Conservation (phyloP, 805 yeast species). For the Suhomyces sp. region DNA sequence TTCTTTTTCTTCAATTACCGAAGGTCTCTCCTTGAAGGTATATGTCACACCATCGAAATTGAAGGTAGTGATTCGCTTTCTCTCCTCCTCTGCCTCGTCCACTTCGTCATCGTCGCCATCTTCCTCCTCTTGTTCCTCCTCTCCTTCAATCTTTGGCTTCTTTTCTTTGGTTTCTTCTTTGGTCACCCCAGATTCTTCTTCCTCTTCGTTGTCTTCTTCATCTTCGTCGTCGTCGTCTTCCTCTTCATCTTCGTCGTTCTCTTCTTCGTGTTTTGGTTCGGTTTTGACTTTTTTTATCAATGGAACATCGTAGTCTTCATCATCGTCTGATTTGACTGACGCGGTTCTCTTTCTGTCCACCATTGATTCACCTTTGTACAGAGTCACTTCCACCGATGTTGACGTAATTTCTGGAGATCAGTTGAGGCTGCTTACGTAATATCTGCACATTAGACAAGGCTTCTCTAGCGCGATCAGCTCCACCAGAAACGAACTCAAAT, state of each 20-base stretch:
- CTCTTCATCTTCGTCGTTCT: slow-evolving; percentile 22
- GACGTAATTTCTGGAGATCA: slow-evolving; percentile 1
- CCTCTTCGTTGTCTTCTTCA: slow-evolving; percentile 8
- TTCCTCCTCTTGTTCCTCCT: slow-evolving; percentile 21
- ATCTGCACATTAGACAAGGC: neutral
- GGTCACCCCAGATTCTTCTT: slow-evolving; percentile 2
- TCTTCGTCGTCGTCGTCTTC: slow-evolving; percentile 15
- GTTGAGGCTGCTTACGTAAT: neutral
- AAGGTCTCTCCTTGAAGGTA: slow-evolving; percentile 86
- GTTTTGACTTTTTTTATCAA: slow-evolving; percentile 22
- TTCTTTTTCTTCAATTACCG: slow-evolving; percentile 89
- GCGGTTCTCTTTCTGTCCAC: slow-evolving; percentile 32
- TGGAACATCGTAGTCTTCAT: slow-evolving; percentile 24
- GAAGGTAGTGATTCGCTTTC: slow-evolving; percentile 46
- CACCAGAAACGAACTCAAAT: neutral
- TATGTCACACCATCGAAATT: slow-evolving; percentile 76
- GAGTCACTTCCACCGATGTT: neutral
- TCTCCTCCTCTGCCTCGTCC: slow-evolving; percentile 42
- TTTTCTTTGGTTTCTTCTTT: slow-evolving; percentile 19
- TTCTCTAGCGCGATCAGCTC: neutral
- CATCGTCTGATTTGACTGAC: slow-evolving; percentile 24
- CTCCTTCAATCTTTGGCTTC: slow-evolving; percentile 20
- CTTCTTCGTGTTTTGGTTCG: slow-evolving; percentile 15
- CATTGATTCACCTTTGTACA: neutral
- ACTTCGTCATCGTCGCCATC: slow-evolving; percentile 40